phyloP scores from a whole-genome alignment of 192 early-diverging fungal genomes.

The Allomyces arbusculus region DNA sequence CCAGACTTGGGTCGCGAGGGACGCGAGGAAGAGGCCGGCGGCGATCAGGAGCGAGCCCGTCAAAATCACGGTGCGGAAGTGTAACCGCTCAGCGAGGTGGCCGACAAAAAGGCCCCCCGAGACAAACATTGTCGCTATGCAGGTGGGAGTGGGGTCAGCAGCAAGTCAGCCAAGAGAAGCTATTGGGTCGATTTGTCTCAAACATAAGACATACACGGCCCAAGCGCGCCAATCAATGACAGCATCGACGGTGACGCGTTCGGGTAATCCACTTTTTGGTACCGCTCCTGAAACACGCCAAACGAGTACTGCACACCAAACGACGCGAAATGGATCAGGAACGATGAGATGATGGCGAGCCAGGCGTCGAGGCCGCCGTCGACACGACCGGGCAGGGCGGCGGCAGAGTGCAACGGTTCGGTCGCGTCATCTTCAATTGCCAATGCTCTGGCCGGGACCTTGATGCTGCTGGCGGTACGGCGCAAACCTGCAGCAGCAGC shows the following conservation, averaged over 20 bases:
- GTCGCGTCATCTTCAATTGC: no score
- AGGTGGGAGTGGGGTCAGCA: no score
- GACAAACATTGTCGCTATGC: background rate
- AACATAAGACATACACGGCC: background rate
- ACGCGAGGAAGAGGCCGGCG: conserved; percentile 20
- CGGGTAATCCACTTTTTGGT: conserved; percentile 12
- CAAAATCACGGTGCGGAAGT: conserved; percentile 21
- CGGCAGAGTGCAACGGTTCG: no score
- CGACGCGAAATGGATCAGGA: conserved; percentile 19
- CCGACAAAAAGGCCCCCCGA: background rate
- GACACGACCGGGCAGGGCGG: no score
- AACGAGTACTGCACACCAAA: conserved; percentile 21
- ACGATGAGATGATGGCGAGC: conserved; percentile 17
- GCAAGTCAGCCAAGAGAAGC: no score
- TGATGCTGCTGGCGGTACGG: no score
- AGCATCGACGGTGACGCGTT: conserved; percentile 10
- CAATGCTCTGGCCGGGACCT: no score
- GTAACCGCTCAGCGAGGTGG: conserved; percentile 18
- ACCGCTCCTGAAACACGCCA: conserved; percentile 17
- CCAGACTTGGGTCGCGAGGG: conserved; percentile 33
- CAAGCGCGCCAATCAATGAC: conserved; percentile 10
- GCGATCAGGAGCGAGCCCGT: conserved; percentile 22
- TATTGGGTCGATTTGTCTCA: no score
- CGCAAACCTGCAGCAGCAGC: no score
- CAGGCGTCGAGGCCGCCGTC: conserved; percentile 25